A percentile compares a stretch with the other conserved stretches of the same genome.
These are phyloP conservation scores for Laguncularia racemosa DNA, from an alignment of 345 rosid genomes.

Conservation along the genomic window DNA sequence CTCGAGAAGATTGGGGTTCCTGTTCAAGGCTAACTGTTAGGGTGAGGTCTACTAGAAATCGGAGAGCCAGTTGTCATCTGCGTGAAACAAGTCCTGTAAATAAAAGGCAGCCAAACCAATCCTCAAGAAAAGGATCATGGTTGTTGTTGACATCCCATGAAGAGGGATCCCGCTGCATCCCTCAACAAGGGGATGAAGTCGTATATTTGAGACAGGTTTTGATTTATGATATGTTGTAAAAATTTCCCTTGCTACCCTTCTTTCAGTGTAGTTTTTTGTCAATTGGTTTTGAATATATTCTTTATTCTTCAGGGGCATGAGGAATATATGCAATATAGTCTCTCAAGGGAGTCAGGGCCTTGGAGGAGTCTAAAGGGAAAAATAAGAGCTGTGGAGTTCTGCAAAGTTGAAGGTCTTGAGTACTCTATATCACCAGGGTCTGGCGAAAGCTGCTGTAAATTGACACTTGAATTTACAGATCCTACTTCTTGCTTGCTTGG, in stretches of 20 bases:
- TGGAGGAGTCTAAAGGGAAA: constrained; percentile 54
- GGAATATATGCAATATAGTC: constrained; percentile 44
- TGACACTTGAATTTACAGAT: constrained; percentile 76
- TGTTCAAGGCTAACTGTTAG: constrained; percentile 59
- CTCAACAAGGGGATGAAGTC: constrained; percentile 84
- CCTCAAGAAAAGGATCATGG: constrained; percentile 66
- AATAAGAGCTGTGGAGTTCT: constrained; percentile 77
- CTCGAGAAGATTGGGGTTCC: constrained; percentile 55
- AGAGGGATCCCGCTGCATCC: constrained; percentile 89
- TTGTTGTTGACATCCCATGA: constrained; percentile 69
- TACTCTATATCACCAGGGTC: constrained; percentile 87
- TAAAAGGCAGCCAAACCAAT: constrained; percentile 40
- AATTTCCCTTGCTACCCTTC: background rate
- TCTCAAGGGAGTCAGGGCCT: constrained; percentile 58
- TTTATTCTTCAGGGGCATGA: constrained; percentile 76
- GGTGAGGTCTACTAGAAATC: constrained; percentile 73
- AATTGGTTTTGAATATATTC: background rate
- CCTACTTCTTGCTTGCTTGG: constrained; percentile 46
- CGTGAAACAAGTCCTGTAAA: constrained; percentile 53
- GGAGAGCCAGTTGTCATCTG: constrained; percentile 54
- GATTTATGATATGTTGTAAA: background rate
- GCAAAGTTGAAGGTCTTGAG: constrained; percentile 73
- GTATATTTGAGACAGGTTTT: constrained; percentile 84
- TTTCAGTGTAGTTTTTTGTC: background rate
- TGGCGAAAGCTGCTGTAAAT: constrained; percentile 97